Conservation (phyloP, 306 rosid species). For the Quercus mongolica region DNA sequence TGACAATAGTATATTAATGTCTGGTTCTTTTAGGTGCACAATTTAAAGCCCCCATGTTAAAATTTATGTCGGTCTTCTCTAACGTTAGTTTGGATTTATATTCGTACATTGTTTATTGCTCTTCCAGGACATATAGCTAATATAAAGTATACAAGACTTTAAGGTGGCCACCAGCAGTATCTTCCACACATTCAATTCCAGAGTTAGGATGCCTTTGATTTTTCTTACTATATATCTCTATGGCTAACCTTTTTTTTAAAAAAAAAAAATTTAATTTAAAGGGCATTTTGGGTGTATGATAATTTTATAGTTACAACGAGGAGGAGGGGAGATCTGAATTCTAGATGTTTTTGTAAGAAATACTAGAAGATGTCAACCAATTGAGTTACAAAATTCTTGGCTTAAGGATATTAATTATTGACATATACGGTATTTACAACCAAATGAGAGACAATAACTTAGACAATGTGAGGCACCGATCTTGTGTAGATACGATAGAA, state of each 20-base stretch:
- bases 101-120: neutral
- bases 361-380: accelerated
- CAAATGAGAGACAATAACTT: no score
- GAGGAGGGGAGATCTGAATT: no score
- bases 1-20: neutral
- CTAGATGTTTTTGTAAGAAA: no score
- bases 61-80: neutral
- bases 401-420: no score
- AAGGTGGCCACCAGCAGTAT: neutral
- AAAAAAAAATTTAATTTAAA: neutral
- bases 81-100: no score
- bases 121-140: neutral
- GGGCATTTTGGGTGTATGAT: no score
- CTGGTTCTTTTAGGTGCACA: neutral
- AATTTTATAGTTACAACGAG: no score
- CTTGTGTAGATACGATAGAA: no score
- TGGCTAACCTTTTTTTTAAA: no score
- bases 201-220: neutral
- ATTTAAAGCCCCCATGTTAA: conserved; percentile 1
- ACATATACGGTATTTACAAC: no score
- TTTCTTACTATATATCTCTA: neutral
- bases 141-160: neutral
- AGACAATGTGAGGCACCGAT: no score
- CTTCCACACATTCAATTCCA: neutral
- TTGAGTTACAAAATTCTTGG: no score